Conservation (phyloP, 352 stramenopile genomes). For the Pythium rishiriense region DNA sequence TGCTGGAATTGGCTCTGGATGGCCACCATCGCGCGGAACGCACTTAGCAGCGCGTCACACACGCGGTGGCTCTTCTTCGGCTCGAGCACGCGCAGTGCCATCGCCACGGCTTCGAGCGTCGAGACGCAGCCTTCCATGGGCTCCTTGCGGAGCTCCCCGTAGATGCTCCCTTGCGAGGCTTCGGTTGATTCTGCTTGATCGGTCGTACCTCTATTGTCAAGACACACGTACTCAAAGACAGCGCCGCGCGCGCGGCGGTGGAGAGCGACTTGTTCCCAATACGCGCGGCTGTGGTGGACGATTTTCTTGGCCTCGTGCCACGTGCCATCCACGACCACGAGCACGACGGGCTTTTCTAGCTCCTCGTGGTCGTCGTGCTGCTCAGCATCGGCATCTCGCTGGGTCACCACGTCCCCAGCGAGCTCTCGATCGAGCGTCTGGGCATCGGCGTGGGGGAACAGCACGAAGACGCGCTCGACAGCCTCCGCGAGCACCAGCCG, state of each 20-base stretch:
- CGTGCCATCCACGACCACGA: constrained; percentile 76
- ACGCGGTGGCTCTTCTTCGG: constrained; percentile 14
- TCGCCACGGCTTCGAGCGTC: constrained; percentile 69
- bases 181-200: background rate
- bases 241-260: constrained; percentile 28
- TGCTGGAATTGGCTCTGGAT: constrained; percentile 48
- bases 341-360: constrained; percentile 24
- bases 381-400: background rate
- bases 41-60: constrained; percentile 35
- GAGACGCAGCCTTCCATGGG: constrained; percentile 75
- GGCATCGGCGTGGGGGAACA: constrained; percentile 21
- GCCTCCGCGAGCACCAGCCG: background rate
- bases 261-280: constrained; percentile 38
- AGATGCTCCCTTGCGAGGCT: constrained; percentile 43
- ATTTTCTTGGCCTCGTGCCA: constrained; percentile 86
- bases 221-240: constrained; percentile 50
- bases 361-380: background rate
- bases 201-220: constrained; percentile 26
- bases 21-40: constrained; percentile 60
- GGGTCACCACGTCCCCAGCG: background rate
- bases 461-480: constrained; percentile 18
- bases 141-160: constrained; percentile 65
- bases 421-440: constrained; percentile 9
- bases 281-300: constrained; percentile 43
- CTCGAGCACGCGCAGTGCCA: constrained; percentile 49